These are phyloP conservation scores for Wickerhamiella musiphila DNA, from an alignment of 805 yeast species.

Conservation along the genomic window DNA sequence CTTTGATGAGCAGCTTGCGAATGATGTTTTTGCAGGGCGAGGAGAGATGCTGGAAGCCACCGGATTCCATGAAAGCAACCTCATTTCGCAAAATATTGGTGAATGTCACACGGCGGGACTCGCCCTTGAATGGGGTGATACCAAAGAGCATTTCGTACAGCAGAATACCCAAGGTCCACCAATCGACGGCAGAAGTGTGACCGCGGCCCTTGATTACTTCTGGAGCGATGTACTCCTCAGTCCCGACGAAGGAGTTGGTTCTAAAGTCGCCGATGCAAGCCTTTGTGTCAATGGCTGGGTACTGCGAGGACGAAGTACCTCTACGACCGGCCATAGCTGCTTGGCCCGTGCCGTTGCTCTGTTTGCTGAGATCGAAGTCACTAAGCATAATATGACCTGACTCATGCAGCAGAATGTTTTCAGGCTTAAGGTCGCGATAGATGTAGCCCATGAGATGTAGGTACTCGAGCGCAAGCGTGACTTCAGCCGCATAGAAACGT, in stretches of 20 bases:
- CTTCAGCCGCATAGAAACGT: slow-evolving; percentile 88
- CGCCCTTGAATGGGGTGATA: slow-evolving; percentile 91
- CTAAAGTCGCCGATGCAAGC: slow-evolving; percentile 91
- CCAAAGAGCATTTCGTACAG: slow-evolving; percentile 91
- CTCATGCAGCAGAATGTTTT: slow-evolving; percentile 82
- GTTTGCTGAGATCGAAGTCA: slow-evolving; percentile 90
- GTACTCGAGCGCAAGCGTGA: slow-evolving; percentile 90
- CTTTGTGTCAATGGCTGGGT: slow-evolving; percentile 74
- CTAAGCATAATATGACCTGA: slow-evolving; percentile 97
- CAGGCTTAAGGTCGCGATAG: slow-evolving; percentile 92
- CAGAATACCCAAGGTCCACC: slow-evolving; percentile 98
- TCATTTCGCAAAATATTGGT: slow-evolving; percentile 74
- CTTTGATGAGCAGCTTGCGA: slow-evolving; percentile 68
- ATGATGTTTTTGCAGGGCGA: slow-evolving; percentile 65
- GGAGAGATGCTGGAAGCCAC: slow-evolving; percentile 36
- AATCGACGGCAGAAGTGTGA: slow-evolving; percentile 94
- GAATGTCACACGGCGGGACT: slow-evolving; percentile 75
- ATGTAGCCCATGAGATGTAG: slow-evolving; percentile 93
- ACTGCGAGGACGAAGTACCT: slow-evolving; percentile 22
- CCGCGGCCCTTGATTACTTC: slow-evolving; percentile 96
- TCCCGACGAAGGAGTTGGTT: slow-evolving; percentile 96
- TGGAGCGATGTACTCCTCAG: slow-evolving; percentile 97
- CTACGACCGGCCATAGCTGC: slow-evolving; percentile 42
- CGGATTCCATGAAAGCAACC: slow-evolving; percentile 54
- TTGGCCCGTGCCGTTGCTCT: slow-evolving; percentile 54